These are phyloP conservation scores for Lupinus albus DNA, from an alignment of 306 rosid species.

Conservation along the genomic window DNA sequence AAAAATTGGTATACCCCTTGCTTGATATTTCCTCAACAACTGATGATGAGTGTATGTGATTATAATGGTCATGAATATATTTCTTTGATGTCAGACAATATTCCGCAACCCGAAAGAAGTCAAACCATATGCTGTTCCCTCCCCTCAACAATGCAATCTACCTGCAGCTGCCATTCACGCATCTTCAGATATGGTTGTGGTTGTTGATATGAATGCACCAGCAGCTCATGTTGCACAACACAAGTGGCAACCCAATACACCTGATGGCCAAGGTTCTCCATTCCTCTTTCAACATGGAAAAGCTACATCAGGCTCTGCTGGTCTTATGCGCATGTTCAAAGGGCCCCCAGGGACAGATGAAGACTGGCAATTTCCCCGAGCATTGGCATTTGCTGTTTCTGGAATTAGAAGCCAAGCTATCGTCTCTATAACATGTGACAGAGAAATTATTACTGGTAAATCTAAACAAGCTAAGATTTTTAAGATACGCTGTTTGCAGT, in stretches of 20 bases:
- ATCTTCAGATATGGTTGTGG: conserved; percentile 74
- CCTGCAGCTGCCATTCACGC: conserved; percentile 95
- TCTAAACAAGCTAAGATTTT: conserved; percentile 22
- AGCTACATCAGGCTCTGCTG: conserved; percentile 56
- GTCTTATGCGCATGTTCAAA: conserved; percentile 84
- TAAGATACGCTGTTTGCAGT: conserved; percentile 23
- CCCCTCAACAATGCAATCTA: conserved; percentile 87
- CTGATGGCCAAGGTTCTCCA: conserved; percentile 96
- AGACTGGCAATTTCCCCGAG: conserved; percentile 86
- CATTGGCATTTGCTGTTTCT: conserved; percentile 76
- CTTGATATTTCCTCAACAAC: conserved; percentile 24
- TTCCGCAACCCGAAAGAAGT: conserved; percentile 87
- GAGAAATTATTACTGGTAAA: conserved; percentile 88
- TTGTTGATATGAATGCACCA: conserved; percentile 84
- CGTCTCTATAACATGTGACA: conserved; percentile 78
- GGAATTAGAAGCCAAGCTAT: conserved; percentile 90
- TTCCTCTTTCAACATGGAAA: conserved; percentile 93
- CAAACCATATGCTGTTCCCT: conserved; percentile 75
- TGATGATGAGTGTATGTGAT: conserved; percentile 32
- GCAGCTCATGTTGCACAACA: conserved; percentile 91
- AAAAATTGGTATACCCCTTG: not conserved
- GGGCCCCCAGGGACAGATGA: conserved; percentile 74
- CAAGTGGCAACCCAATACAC: conserved; percentile 98
- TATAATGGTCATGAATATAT: conserved; percentile 34
- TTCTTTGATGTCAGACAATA: conserved; percentile 71